Base-by-base conservation (phyloP, 176 grass and related monocot species). In the Triticum timopheevii region DNA sequence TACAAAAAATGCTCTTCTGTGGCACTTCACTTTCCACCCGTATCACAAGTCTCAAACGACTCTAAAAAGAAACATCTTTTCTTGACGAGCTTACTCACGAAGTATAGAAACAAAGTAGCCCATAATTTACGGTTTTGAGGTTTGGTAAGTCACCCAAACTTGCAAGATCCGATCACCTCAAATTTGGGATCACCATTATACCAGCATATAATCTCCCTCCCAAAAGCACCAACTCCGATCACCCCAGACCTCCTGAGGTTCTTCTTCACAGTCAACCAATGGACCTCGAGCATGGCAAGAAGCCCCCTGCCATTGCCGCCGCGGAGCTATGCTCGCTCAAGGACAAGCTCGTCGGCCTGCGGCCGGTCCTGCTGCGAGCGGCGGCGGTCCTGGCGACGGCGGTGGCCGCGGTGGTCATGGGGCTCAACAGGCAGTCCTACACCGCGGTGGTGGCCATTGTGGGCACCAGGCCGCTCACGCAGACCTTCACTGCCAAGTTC, bases 401-500 rank as follows among this genome's bases (percentile, higher is more conserved):
- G 65, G 87, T 47, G 33, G 94, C 97, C 20, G 82, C 92, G 28
- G 70, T 77, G 4, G 80, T 92, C 62, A 97, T 99, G 94, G 94
- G 36, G 52, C 78, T 92, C 13, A 94, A 99, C 83, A 80, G 69
- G 68, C 92, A 99, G 78, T 92, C 86, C 15, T 94, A 86, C 83
- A 90, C 89, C 0, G 31, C 81, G 0, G 87, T 89, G 8, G 92
- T 96, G 4, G 97, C 97, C 10, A 73, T 94, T 30, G 83, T 99
- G 19, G 97, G 97, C 49, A 94, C 90, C 16, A 83, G 50, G 67
- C 87, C 80, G 28, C 75, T 99, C 71, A 85, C 12, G 24, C 89
- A 99, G 52, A 90, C 89, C 31, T 93, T 99, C 87, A 92, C 80
- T 22, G 83, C 83, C 2, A 66, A 87, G 86, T 99, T 92, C 92